Conservation (phyloP, 768 basidiomycete genomes). For the Leccinellum rugosiceps region DNA sequence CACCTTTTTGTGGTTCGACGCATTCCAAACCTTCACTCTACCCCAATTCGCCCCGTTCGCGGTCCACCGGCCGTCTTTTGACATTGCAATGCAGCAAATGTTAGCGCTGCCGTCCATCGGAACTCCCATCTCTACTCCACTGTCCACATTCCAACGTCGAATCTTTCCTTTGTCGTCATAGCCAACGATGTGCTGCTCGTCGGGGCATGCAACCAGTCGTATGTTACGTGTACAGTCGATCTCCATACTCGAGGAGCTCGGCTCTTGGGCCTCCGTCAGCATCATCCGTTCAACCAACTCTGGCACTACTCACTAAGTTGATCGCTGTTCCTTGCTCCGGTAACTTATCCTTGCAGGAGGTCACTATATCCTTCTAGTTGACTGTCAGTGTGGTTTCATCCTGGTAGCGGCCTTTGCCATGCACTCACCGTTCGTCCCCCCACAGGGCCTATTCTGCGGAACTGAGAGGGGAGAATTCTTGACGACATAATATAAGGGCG, state of each 20-base stretch:
- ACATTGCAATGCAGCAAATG: not conserved
- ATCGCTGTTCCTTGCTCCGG: not conserved
- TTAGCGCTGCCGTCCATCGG: not conserved
- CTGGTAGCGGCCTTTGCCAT: not conserved
- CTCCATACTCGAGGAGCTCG: not conserved
- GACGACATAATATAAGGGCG: too few species aligned
- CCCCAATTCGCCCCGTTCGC: not conserved
- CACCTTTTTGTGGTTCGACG: not conserved
- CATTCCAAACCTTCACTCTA: not conserved
- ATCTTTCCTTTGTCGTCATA: not conserved
- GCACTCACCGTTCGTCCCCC: not conserved
- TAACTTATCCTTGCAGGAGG: not conserved
- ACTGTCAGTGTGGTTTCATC: not conserved
- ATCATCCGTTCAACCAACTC: not conserved
- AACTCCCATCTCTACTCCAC: not conserved
- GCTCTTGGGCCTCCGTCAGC: not conserved
- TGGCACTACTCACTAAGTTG: not conserved
- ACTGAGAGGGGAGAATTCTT: not conserved
- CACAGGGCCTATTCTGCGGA: not conserved
- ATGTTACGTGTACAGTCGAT: not conserved
- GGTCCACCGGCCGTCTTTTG: not conserved
- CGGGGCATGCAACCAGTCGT: too few species aligned
- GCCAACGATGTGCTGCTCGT: not conserved
- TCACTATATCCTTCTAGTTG: not conserved
- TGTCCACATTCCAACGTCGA: not conserved